Evolutionary conservation across 129 eudicot genomes (phyloP).

Genomic region (Artemisia tridentata): DNA sequence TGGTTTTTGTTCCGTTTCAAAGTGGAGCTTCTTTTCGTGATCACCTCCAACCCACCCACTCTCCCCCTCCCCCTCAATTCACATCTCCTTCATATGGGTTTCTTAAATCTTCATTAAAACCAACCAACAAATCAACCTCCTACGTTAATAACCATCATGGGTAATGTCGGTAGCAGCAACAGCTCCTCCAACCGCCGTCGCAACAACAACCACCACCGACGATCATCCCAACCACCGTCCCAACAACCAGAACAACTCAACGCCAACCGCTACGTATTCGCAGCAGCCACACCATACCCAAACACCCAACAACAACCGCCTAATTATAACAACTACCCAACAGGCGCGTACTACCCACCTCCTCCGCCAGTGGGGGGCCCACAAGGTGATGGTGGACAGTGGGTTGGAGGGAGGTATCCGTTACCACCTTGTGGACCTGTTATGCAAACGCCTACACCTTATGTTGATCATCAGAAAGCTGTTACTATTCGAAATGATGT

Average conservation of each 20-base stretch:
- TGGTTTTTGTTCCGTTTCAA: conserved; percentile 21
- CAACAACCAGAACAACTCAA: conserved; percentile 59
- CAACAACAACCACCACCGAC: conserved; percentile 37
- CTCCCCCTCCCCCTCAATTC: conserved; percentile 3
- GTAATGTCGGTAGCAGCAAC: conserved; percentile 73
- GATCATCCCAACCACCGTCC: conserved; percentile 46
- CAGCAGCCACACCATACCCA: conserved; percentile 82
- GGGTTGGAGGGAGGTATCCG: conserved; percentile 72
- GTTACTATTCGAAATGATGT: conserved; percentile 87
- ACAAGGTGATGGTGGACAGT: conserved; percentile 30
- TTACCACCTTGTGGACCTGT: conserved; percentile 47
- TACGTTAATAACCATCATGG: conserved; percentile 38
- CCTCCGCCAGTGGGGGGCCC: conserved; percentile 54
- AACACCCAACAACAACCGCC: conserved; percentile 48
- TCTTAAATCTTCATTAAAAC: background rate
- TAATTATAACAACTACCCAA: conserved; percentile 58
- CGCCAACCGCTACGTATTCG: conserved; percentile 63
- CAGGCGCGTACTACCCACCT: conserved; percentile 53
- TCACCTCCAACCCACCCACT: conserved; percentile 15
- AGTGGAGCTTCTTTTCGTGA: conserved; percentile 46
- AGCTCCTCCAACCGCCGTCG: conserved; percentile 36
- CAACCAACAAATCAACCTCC: conserved; percentile 6
- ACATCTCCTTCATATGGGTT: conserved; percentile 5
- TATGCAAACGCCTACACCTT: conserved; percentile 57
- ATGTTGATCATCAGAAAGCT: conserved; percentile 96